Evolutionary conservation across 2,329 filamentous ascomycete genomes (phyloP), one percentile per base, ranked within the genome.

Genomic region (Pseudonectria foliicola): DNA sequence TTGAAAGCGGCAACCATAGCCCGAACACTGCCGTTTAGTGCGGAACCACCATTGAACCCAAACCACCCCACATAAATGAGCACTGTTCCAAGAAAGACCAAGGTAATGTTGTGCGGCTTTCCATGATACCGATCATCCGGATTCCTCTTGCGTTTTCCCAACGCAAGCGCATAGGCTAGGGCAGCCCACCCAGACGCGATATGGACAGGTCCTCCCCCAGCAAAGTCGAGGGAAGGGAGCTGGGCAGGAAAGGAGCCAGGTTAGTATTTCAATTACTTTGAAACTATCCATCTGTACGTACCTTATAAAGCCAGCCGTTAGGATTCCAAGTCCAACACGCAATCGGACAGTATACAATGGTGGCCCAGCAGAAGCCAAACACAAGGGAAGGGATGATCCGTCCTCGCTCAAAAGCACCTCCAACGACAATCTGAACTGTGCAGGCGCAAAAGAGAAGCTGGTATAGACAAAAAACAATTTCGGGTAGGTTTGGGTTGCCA

Each of bases 281-380:
- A 2, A 68, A n/a, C 8, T 8, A 21, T 21, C 18, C 5, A 21
- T 6, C 18, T 6, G 5, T 65, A 6, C 71, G 68, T 6, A 80
- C 67, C 23, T 77, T 74, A 57, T 64, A 77, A 1, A 81, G 62
- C 77, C 77, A 82, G 12, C 77, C 77, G 36, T 69, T 73, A 13
- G 68, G 50, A 48, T 81, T 81, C 77, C 77, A 82, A 6, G 74
- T 77, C 76, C 76, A 80, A 60, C 69, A 77, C 1, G 76, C 76
- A 35, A 80, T 71, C 42, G 57, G 40, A 24, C 56, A 80, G 55
- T 81, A 80, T 6, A 80, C 76, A 32, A 80, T 62, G 0, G 76
- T 80, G 0, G 75, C 72, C 76, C 76, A 80, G 48, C 61, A 69
- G 55, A 80, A 75, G 25, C 67, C 64, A 44, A 80, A 85, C 25